Base-by-base conservation (phyloP, 768 basidiomycete species). In the Lactarius sanguifluus region DNA sequence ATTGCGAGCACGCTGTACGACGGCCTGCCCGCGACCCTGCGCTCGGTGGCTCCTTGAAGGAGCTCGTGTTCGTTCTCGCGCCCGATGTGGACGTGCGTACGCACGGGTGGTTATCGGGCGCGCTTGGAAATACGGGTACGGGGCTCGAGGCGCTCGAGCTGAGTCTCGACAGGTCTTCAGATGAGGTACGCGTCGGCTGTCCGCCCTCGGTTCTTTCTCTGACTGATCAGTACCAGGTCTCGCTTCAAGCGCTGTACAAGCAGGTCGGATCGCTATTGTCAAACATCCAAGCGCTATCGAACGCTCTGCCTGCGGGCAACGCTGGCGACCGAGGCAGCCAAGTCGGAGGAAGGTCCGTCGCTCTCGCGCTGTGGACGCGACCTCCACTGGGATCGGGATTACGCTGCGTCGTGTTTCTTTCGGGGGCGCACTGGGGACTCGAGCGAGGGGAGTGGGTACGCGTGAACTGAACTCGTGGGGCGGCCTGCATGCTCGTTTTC, bases 1-100 rank as follows among this genome's bases (percentile, higher is more conserved):
- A 64, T 77, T n/a, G 69, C 74, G 12, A 70, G 69, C 18, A 77
- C 77, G 16, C 69, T 78, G 28, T 77, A 76, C 65, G 77, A 78
- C 30, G 77, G 76, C 0, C 66, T 78, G 25, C 77, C 77, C 1
- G 74, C 73, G 8, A 72, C 72, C 18, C 64, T 77, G 71, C 71
- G 28, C 64, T 77, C 32, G 71, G 71, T 23, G 63, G 66, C 1
- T 60, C 58, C 12, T 58, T 71, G 18, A 62, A 74, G 28, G 61
- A 67, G 10, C 64, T 64, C 32, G 56, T 72, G 20, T 55, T 67
- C 9, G 66, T 67, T 0, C 64, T 77, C 34, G 62, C 65, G 12
- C 61, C 71, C 5, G 62, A 59, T 6, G 67, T 77, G 57, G 77
- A 78, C 62, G 69, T 67, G 54, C 72, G 77, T 40, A 77, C 77